Evolutionary conservation across 352 stramenopile genomes (phyloP), one percentile per base, ranked within the genome.

Genomic region (Phytophthora pinifolia): DNA sequence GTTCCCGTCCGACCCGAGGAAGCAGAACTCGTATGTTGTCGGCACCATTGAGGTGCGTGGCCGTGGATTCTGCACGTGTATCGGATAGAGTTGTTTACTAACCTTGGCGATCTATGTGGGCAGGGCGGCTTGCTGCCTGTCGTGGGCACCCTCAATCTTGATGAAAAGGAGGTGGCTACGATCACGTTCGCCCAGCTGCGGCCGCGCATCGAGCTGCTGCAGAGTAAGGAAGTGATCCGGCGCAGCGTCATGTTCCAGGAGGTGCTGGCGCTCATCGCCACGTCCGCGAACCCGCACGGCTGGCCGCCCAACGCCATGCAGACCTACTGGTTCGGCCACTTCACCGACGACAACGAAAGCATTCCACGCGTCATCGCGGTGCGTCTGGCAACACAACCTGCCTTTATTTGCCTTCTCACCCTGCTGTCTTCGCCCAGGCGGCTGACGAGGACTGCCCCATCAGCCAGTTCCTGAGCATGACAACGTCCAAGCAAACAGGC

Each of bases 291-390:
- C 30, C 79, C 80, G 12, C 79, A 91, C 51, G 17, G 61, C 22
- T 91, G 80, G 80, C 80, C 78, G 3, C 34, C 65, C 5, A 89
- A 76, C 38, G 64, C 76, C 33, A 59, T 85, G 52, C 80, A 89
- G 46, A 91, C 80, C 6, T 93, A 93, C 50, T 88, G 80, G 76
- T 87, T 91, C 38, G 76, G 80, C 6, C 80, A 79, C 46, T 89
- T 84, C 41, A 50, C 54, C 1, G 67, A 84, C 43, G 42, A 72
- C 15, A 65, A 72, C 38, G 63, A 85, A 27, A 37, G 13, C 9
- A 25, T 79, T 1, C 83, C 79, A 1, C 62, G 48, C 9, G 60
- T 83, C 18, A 74, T 90, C 41, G 54, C 67, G 9, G 75, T 88
- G 44, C 17, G 65, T 54, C 30, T 31, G 29, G 9, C n/a, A n/a